A percentile compares a stretch with the other conserved stretches of the same genome.
Conservation (phyloP, 768 basidiomycete genomes). For the Leccinum boreale region DNA sequence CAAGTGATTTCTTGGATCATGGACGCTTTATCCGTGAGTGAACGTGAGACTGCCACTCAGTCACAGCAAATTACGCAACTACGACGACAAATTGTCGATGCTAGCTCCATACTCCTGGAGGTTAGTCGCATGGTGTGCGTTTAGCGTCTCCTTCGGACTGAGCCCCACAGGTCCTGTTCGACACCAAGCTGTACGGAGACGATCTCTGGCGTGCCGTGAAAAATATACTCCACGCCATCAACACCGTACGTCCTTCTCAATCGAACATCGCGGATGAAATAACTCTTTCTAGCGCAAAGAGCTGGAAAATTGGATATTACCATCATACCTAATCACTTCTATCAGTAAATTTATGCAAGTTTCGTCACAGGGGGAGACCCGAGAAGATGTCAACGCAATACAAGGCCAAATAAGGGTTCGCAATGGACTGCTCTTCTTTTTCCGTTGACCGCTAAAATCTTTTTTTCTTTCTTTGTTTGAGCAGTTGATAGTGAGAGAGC, state of each 20-base stretch:
- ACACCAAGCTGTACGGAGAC: constrained; percentile 23
- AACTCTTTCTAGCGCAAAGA: constrained; percentile 41
- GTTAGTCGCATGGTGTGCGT: constrained; percentile 27
- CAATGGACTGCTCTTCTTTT: constrained; percentile 41
- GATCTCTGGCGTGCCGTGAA: constrained; percentile 25
- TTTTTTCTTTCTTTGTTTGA: constrained; percentile 39
- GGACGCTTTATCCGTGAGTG: constrained; percentile 40
- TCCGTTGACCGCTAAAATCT: constrained; percentile 37
- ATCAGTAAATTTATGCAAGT: constrained; percentile 32
- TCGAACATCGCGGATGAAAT: constrained; percentile 15
- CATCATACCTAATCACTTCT: constrained; percentile 37
- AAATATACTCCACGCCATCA: constrained; percentile 20
- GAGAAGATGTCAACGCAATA: constrained; percentile 30
- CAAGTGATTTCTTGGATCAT: constrained; percentile 46
- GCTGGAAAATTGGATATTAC: constrained; percentile 40
- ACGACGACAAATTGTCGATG: constrained; percentile 48
- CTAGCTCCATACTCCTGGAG: constrained; percentile 45
- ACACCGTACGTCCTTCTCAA: constrained; percentile 21
- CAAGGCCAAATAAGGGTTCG: constrained; percentile 55
- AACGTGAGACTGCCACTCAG: constrained; percentile 25
- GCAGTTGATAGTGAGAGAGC: constrained; percentile 38
- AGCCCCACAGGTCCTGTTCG: constrained; percentile 15
- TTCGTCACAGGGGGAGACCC: constrained; percentile 20
- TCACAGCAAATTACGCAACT: constrained; percentile 32
- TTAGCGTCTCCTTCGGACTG: constrained; percentile 1